Base-by-base conservation (phyloP, 331 rosid genomes). In the Arachis monticola region DNA sequence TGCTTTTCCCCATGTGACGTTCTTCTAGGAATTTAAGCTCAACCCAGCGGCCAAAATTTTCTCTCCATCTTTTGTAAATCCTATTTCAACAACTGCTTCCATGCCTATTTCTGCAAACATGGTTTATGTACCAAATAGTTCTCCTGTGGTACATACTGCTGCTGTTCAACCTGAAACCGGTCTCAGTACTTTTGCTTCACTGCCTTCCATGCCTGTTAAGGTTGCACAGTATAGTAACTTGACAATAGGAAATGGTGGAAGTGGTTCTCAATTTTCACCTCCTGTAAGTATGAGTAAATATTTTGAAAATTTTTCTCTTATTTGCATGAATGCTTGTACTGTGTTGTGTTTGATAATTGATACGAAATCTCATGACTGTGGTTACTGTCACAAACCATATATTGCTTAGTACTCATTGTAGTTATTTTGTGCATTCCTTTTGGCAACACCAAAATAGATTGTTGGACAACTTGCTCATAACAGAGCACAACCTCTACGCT, bases 11-110 rank as follows among this genome's bases (percentile, higher is more conserved):
- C 1, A 22, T 48, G 6, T 72, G 77, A 56, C 67, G 51, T 82
- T 77, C 67, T 62, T 63, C 48, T 73, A 93, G 98, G 93, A 91
- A 74, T 91, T 89, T 73, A 93, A 88, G 89, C 97, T 93, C 83
- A 89, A 93, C 50, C 97, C 98, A 17, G 88, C 83, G 10, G 98
- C 98, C 80, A 88, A 91, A 87, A 72, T 76, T 61, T 93, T 93
- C 87, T 89, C 92, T 53, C 97, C 98, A 30, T 88, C 97, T 14
- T 74, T 74, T 62, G 78, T 71, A 48, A 78, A 81, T 80, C 78
- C 87, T 57, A 68, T 72, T 8, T 13, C 88, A 73, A 69, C 82
- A 67, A 60, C 76, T 74, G 70, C 83, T 67, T 50, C 85, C 22
- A 64, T 83, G 77, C 92, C 91, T 71, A 73, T 90, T 62, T 81